Conservation (phyloP, 441 rosid genomes). For the Biscutella laevigata region DNA sequence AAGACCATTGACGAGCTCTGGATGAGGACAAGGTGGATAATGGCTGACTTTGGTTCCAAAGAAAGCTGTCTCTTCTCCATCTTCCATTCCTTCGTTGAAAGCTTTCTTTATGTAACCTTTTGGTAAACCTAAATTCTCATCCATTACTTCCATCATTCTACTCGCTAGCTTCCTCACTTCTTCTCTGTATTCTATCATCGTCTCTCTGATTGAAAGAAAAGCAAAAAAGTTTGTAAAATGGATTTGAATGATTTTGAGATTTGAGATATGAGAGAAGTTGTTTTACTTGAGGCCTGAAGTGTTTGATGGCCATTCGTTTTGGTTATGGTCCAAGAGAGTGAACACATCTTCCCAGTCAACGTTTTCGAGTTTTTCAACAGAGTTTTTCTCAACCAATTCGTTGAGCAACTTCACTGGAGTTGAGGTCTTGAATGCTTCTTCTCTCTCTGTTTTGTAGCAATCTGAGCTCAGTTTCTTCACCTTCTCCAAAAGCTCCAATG, state of each 20-base stretch:
- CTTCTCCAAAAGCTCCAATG: conserved; percentile 54
- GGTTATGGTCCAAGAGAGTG: conserved; percentile 41
- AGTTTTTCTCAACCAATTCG: conserved; percentile 36
- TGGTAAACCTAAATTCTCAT: conserved; percentile 62
- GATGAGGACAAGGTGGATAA: conserved; percentile 86
- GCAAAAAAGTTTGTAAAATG: too few species aligned
- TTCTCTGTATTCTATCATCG: conserved; percentile 54
- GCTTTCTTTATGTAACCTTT: conserved; percentile 56
- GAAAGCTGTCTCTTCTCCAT: conserved; percentile 45
- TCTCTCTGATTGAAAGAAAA: conserved; percentile 22
- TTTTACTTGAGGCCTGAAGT: conserved; percentile 55
- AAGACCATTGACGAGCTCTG: conserved; percentile 62
- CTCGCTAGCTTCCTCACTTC: conserved; percentile 62
- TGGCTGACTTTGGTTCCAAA: conserved; percentile 91
- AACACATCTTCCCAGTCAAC: conserved; percentile 83
- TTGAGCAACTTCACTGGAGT: conserved; percentile 35
- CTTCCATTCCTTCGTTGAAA: conserved; percentile 43
- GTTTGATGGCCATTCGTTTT: conserved; percentile 49
- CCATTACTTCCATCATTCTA: conserved; percentile 74
- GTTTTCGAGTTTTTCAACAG: conserved; percentile 43
- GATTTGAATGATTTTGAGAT: too few species aligned
- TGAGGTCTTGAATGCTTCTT: conserved; percentile 51
- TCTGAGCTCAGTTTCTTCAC: conserved; percentile 62
- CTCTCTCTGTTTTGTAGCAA: conserved; percentile 60
- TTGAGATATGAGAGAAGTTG: not conserved